A percentile compares a stretch with the other conserved stretches of the same genome.
These are phyloP conservation scores for Amanita exitialis DNA, from an alignment of 768 basidiomycete genomes.

Conservation along the genomic window DNA sequence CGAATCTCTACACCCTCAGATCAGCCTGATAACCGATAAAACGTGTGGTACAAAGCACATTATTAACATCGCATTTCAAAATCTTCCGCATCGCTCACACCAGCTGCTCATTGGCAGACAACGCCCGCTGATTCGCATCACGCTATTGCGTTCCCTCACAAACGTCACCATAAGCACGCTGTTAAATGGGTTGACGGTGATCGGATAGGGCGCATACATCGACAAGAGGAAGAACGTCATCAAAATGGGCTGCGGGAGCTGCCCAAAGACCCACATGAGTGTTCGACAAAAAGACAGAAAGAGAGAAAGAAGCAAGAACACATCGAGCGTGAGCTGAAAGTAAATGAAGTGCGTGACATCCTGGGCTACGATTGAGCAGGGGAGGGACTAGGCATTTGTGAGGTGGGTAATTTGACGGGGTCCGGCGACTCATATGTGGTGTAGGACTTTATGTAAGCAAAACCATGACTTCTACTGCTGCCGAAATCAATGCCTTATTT, in stretches of 20 bases:
- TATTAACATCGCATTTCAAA: slow-evolving; percentile 70
- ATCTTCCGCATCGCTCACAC: slow-evolving; percentile 88
- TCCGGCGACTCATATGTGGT: too few relatives aligned
- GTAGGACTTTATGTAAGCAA: too few relatives aligned
- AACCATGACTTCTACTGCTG: too few relatives aligned
- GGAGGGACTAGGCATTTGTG: slow-evolving; percentile 51
- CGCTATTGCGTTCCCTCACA: slow-evolving; percentile 54
- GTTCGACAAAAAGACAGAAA: slow-evolving; percentile 5
- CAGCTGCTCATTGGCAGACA: slow-evolving; percentile 61
- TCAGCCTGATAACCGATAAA: background rate
- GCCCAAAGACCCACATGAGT: too few relatives aligned
- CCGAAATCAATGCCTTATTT: too few relatives aligned
- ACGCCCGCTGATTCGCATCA: slow-evolving; percentile 41
- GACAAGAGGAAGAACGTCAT: slow-evolving; percentile 74
- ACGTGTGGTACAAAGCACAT: slow-evolving; percentile 55
- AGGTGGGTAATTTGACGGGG: slow-evolving; percentile 55
- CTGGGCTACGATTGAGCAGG: too few relatives aligned
- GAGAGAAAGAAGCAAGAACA: slow-evolving; percentile 50
- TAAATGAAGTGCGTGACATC: slow-evolving; percentile 72
- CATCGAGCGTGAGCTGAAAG: slow-evolving; percentile 79
- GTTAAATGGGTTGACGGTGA: slow-evolving; percentile 75
- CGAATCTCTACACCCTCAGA: slow-evolving; percentile 52
- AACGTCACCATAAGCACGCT: slow-evolving; percentile 61
- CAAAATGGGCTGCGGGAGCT: slow-evolving; percentile 69
- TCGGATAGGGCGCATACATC: slow-evolving; percentile 72